Evolutionary conservation across 371 early-diverging fungal species (phyloP).

Genomic region (Nosema muscidifuracis): DNA sequence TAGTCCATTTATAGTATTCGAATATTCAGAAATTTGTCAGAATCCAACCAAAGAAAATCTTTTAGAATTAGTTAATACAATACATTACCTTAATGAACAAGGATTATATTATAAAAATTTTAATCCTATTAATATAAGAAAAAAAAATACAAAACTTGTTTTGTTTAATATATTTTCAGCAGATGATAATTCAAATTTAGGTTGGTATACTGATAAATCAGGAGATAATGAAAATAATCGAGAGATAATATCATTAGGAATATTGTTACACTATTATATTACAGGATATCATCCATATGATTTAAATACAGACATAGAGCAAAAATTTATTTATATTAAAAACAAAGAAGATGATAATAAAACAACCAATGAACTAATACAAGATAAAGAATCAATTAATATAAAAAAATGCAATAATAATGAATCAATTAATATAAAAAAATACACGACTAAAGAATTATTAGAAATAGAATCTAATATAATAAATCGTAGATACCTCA

Average conservation of each 20-base stretch:
- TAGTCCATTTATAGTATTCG: background rate
- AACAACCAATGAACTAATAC: no score
- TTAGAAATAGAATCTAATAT: conserved; percentile 18
- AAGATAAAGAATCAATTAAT: no score
- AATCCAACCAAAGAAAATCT: background rate
- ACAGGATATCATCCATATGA: conserved; percentile 20
- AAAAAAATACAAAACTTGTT: background rate
- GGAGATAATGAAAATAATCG: background rate
- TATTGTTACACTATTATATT: conserved; percentile 15
- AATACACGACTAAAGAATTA: background rate
- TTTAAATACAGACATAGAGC: background rate
- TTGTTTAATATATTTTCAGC: background rate
- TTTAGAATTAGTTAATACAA: background rate
- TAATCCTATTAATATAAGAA: conserved; percentile 1
- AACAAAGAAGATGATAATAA: background rate
- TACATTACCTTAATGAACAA: background rate
- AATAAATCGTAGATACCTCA: background rate
- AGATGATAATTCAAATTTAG: conserved; percentile 9
- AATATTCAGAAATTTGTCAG: background rate
- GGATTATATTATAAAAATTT: conserved; percentile 6
- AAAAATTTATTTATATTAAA: background rate
- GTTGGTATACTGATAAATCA: background rate
- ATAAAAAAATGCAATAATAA: background rate
- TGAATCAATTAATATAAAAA: background rate
- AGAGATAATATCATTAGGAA: conserved; percentile 1